phyloP scores from a whole-genome alignment of 352 stramenopile genomes.

The Globisporangium nodosum region DNA sequence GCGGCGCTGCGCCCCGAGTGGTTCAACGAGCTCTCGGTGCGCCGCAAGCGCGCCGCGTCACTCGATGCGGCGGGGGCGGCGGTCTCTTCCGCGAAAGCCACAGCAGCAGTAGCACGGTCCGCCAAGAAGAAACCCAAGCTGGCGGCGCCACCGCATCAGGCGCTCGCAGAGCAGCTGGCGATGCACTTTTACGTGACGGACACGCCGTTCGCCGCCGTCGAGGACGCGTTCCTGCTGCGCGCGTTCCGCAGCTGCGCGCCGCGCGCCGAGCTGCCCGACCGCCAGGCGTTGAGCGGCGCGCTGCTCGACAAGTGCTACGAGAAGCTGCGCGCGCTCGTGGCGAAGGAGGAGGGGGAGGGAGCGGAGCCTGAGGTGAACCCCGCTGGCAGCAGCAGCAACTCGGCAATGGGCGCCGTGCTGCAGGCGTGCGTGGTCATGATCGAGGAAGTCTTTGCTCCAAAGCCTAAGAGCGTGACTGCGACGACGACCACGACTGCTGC shows the following conservation, averaged over 20 bases:
- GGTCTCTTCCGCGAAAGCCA: not conserved
- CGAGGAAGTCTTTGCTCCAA: conserved; percentile 16
- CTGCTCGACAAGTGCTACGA: conserved; percentile 18
- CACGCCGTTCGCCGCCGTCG: conserved; percentile 6
- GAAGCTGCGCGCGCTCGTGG: not conserved
- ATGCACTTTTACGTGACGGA: conserved; percentile 26
- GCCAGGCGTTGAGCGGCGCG: conserved; percentile 8
- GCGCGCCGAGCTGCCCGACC: not conserved
- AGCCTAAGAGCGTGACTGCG: not conserved
- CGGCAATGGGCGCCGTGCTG: conserved; percentile 2
- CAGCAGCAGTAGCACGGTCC: not conserved
- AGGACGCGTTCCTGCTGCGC: conserved; percentile 13
- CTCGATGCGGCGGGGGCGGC: not conserved
- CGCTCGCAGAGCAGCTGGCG: conserved; percentile 13
- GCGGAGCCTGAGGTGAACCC: not conserved
- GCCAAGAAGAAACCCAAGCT: not conserved
- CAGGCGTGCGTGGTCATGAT: conserved; percentile 6
- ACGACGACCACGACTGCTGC: conserved; percentile 1
- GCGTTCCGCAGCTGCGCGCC: conserved; percentile 7
- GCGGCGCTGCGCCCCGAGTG: conserved; percentile 34
- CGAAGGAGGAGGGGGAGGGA: not conserved
- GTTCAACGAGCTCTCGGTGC: conserved; percentile 16
- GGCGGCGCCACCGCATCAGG: not conserved
- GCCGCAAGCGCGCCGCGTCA: not conserved
- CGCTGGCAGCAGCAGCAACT: conserved; percentile 1